Evolutionary conservation across 768 basidiomycete genomes (phyloP).

Genomic region (Kwoniella heveanensis): DNA sequence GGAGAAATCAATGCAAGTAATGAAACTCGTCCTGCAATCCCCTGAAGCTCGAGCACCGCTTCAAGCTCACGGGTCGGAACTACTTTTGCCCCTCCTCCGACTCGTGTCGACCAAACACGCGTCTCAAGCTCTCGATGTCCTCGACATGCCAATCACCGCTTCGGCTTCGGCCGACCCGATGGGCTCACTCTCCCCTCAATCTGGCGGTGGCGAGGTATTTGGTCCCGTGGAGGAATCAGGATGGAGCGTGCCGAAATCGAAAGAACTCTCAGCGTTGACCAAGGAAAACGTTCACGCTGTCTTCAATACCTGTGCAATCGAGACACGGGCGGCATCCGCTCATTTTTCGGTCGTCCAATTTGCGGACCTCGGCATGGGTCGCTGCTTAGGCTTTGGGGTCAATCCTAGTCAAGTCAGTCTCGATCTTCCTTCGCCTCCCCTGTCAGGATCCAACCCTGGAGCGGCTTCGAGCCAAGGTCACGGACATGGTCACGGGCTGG

Average conservation of each 20-base stretch:
- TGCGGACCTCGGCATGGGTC: conserved; percentile 58
- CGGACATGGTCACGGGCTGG: conserved; percentile 6
- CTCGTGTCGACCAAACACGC: conserved; percentile 86
- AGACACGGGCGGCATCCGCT: conserved; percentile 73
- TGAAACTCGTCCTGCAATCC: conserved; percentile 85
- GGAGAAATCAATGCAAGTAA: conserved; percentile 78
- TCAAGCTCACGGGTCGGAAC: conserved; percentile 75
- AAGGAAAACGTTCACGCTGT: conserved; percentile 79
- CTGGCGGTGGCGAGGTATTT: conserved; percentile 71
- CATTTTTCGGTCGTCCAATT: conserved; percentile 54
- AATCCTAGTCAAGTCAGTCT: conserved; percentile 38
- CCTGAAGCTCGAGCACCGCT: conserved; percentile 75
- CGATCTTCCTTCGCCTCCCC: conserved; percentile 49
- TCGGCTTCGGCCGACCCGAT: conserved; percentile 4
- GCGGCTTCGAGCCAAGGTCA: not conserved
- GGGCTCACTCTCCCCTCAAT: conserved; percentile 10
- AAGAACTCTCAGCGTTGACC: conserved; percentile 66
- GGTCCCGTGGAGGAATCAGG: conserved; percentile 76
- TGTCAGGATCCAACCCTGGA: not conserved
- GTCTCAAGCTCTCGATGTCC: conserved; percentile 82
- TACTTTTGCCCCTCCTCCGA: conserved; percentile 86
- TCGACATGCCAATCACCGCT: conserved; percentile 71
- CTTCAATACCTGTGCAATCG: conserved; percentile 74
- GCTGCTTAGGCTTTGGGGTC: conserved; percentile 44
- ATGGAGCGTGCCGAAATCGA: conserved; percentile 78